phyloP scores from a whole-genome alignment of 106 monocot genomes.

The Acorus calamus region DNA sequence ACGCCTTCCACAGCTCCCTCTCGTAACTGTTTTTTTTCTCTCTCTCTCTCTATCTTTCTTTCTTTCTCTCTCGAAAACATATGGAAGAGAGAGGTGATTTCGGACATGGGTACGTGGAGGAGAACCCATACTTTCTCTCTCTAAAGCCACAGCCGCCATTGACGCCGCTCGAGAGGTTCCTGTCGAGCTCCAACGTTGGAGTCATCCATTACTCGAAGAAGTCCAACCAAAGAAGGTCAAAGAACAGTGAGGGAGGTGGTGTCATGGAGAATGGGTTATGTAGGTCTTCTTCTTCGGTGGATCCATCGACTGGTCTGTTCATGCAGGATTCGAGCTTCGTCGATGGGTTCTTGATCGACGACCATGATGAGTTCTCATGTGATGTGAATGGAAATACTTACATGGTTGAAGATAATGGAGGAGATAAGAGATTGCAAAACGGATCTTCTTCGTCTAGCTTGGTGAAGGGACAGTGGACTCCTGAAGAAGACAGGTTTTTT shows the following conservation, averaged over 20 bases:
- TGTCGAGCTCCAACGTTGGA: neutral
- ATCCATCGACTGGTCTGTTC: neutral
- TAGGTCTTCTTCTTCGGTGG: neutral
- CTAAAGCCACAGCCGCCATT: slow-evolving; percentile 1
- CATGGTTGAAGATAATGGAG: neutral
- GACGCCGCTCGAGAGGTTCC: slow-evolving; percentile 15
- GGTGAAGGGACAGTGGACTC: slow-evolving; percentile 59
- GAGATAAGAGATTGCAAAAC: slow-evolving; percentile 2
- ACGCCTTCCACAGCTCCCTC: too few relatives aligned
- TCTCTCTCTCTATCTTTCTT: too few relatives aligned
- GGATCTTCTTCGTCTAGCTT: slow-evolving; percentile 10
- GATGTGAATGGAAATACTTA: neutral
- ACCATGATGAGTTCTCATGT: neutral
- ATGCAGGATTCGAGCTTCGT: slow-evolving; percentile 3
- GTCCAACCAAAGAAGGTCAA: neutral
- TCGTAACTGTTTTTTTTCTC: too few relatives aligned
- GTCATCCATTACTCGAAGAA: neutral
- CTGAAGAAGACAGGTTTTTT: slow-evolving; percentile 55
- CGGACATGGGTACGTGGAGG: too few relatives aligned
- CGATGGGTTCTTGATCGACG: slow-evolving; percentile 8
- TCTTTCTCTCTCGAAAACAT: too few relatives aligned
- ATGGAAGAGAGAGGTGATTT: too few relatives aligned
- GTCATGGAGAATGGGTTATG: neutral
- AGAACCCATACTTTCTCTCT: too few relatives aligned
- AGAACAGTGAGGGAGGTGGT: neutral